These are phyloP conservation scores for Monosporascus cannonballus DNA, from an alignment of 2,329 filamentous ascomycete genomes.

Conservation along the genomic window DNA sequence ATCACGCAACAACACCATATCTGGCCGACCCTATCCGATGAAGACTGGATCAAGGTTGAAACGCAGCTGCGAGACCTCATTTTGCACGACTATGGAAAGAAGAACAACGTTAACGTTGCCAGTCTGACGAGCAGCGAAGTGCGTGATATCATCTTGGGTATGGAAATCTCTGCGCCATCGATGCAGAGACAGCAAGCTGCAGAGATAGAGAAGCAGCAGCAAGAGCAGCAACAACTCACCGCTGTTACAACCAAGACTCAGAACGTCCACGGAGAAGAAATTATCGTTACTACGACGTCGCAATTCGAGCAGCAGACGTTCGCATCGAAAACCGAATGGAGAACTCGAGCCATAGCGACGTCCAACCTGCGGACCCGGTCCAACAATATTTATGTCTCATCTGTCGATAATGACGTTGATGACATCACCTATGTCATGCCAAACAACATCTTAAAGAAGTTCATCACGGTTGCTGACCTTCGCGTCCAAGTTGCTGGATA, in stretches of 20 bases:
- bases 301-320: conserved; percentile 98
- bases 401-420: conserved; percentile 85
- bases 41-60: conserved; percentile 99
- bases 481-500: conserved; percentile 96
- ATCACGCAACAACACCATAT: conserved; percentile 99
- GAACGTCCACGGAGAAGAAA: conserved; percentile 94
- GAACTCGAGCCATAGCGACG: conserved; percentile 91
- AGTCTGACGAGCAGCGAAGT: conserved; percentile 96
- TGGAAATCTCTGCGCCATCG: conserved; percentile 97
- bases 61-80: conserved; percentile 92
- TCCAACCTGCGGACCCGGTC: conserved; percentile 88
- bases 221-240: conserved; percentile 93
- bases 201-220: conserved; percentile 97
- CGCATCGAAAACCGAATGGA: conserved; percentile 98
- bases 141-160: conserved; percentile 95
- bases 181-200: conserved; percentile 98
- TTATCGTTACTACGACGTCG: conserved; percentile 96
- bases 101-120: conserved; percentile 99
- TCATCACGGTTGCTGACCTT: conserved; percentile 95
- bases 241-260: conserved; percentile 98
- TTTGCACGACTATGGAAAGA: conserved; percentile 97
- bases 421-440: conserved; percentile 97
- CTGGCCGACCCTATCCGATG: conserved; percentile 89
- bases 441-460: conserved; percentile 96
- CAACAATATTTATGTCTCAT: conserved; percentile 98